phyloP scores from a whole-genome alignment of 2,329 filamentous ascomycete species.

The Penicillium concentricum region DNA sequence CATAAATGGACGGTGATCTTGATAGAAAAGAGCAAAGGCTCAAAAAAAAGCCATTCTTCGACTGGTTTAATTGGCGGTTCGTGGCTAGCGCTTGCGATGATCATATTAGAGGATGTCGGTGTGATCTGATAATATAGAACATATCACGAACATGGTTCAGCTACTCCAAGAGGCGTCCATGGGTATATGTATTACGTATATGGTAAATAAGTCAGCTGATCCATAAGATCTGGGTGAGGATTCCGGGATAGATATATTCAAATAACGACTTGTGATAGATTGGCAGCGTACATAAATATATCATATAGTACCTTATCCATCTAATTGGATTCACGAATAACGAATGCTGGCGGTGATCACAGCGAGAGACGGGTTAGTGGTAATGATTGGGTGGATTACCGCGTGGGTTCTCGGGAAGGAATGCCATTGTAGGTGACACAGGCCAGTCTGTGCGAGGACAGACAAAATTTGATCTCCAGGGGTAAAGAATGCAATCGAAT shows the following conservation, averaged over 20 bases:
- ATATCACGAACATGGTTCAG: not conserved
- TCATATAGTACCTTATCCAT: not conserved
- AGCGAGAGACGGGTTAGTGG: conserved; percentile 4
- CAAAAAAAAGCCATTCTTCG: not conserved
- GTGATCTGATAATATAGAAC: not conserved
- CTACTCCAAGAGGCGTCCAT: not conserved
- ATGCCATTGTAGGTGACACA: not conserved
- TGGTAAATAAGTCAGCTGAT: too few species aligned
- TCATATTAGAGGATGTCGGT: not conserved
- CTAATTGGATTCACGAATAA: conserved; percentile 15
- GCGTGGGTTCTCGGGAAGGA: conserved; percentile 10
- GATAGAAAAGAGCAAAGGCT: not conserved
- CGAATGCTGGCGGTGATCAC: conserved; percentile 22
- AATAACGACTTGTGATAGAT: not conserved
- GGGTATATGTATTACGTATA: too few species aligned
- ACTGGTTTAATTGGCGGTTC: not conserved
- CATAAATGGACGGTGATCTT: not conserved
- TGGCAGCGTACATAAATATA: not conserved
- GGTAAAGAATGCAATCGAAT: not conserved
- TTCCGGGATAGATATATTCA: not conserved
- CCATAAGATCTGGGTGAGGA: not conserved
- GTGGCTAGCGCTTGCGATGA: not conserved
- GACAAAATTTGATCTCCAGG: not conserved
- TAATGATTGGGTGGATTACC: conserved; percentile 22
- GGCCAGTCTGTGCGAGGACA: not conserved